phyloP scores from a whole-genome alignment of 2,329 filamentous ascomycete genomes.

The Paecilomyces formosus region DNA sequence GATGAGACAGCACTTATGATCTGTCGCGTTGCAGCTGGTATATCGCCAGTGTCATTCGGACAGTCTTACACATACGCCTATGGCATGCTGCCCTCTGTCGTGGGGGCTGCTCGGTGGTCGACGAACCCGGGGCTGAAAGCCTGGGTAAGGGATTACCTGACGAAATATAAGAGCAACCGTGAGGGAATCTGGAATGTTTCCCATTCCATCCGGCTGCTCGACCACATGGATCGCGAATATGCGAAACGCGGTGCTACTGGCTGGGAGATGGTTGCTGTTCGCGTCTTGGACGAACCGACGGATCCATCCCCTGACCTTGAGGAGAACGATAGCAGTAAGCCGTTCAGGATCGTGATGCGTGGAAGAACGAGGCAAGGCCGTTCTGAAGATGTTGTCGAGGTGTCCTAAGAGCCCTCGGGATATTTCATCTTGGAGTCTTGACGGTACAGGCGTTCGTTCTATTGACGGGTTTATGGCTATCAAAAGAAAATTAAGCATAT shows the following conservation, averaged over 20 bases:
- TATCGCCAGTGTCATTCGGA: slow-evolving; percentile 4
- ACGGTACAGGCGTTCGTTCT: background rate
- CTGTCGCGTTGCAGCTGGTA: slow-evolving; percentile 7
- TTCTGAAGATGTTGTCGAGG: background rate
- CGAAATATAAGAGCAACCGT: slow-evolving; percentile 1
- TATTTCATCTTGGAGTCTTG: background rate
- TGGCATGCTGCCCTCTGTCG: slow-evolving; percentile 9
- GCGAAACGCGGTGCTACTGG: background rate
- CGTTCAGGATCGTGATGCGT: slow-evolving; percentile 2
- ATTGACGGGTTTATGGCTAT: background rate
- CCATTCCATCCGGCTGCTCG: slow-evolving; percentile 3
- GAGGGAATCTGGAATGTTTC: slow-evolving; percentile 8
- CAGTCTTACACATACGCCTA: slow-evolving; percentile 7
- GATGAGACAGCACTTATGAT: slow-evolving; percentile 7
- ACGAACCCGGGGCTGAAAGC: slow-evolving; percentile 5
- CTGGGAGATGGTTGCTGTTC: background rate
- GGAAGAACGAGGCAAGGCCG: background rate
- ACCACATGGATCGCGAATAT: slow-evolving; percentile 3
- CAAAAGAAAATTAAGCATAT: background rate
- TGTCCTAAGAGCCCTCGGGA: background rate
- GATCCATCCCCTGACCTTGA: slow-evolving; percentile 2
- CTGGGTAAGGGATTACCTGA: slow-evolving; percentile 6
- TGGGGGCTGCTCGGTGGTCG: slow-evolving; percentile 9
- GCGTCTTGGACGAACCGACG: slow-evolving; percentile 3
- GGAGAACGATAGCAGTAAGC: slow-evolving; percentile 2